Evolutionary conservation across 169 alveolate genomes (phyloP).

Genomic region (Plasmodium gonderi): DNA sequence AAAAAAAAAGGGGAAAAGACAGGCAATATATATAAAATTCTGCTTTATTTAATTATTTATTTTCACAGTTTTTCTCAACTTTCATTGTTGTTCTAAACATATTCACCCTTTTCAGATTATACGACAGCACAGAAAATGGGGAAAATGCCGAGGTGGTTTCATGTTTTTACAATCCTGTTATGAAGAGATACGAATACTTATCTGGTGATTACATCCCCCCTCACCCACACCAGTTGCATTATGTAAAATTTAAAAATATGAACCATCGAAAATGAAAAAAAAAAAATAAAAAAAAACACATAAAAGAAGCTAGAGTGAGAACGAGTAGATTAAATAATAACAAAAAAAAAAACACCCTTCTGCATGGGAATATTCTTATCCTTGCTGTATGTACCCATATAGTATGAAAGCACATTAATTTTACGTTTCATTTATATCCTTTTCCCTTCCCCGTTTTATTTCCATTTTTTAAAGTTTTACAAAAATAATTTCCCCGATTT

Average conservation of each 20-base stretch:
- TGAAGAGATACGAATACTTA: conserved; percentile 52
- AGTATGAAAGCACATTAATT: background rate
- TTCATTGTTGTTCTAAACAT: background rate
- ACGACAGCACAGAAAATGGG: background rate
- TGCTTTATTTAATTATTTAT: background rate
- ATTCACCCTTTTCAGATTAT: background rate
- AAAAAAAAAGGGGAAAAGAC: background rate
- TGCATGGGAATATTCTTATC: background rate
- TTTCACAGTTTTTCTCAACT: background rate
- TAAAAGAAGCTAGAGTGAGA: background rate
- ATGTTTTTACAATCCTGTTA: conserved; percentile 45
- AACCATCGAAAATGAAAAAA: background rate
- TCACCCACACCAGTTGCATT: conserved; percentile 13
- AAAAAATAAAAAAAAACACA: background rate
- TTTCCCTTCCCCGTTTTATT: background rate
- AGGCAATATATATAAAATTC: too few relatives aligned
- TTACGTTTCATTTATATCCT: background rate
- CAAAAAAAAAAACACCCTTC: background rate
- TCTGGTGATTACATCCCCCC: conserved; percentile 27
- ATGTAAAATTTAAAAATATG: background rate
- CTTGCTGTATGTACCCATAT: background rate
- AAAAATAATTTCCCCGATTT: conserved; percentile 35
- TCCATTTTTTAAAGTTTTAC: conserved; percentile 17
- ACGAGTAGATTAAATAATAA: background rate
- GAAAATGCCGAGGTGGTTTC: conserved; percentile 16